phyloP scores from a whole-genome alignment of 805 yeast species.

The Kodamaea sagamina region DNA sequence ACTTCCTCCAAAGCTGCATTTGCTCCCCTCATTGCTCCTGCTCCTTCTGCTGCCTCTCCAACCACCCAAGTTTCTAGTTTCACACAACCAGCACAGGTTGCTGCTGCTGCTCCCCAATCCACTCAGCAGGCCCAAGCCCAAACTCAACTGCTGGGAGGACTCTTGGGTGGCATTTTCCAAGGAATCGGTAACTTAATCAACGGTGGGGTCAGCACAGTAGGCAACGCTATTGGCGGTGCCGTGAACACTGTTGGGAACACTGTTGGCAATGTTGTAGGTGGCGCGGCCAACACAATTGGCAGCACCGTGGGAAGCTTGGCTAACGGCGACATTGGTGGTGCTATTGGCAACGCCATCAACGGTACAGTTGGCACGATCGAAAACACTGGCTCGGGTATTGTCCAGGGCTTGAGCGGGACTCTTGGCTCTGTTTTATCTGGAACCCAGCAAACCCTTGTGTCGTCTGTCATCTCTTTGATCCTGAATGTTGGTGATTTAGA shows the following conservation, averaged over 20 bases:
- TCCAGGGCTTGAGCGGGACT: conserved; percentile 1
- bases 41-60: neutral
- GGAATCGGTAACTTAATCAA: conserved; percentile 3
- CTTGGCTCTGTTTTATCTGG: conserved; percentile 5
- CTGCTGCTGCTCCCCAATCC: conserved; percentile 1
- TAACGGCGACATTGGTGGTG: conserved; percentile 7
- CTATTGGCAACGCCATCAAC: conserved; percentile 7
- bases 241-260: neutral
- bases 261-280: conserved; percentile 3
- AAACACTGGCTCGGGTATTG: conserved; percentile 6
- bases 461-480: conserved; percentile 20
- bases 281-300: conserved; percentile 6
- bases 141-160: conserved; percentile 6
- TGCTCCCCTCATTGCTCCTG: neutral
- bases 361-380: conserved; percentile 9
- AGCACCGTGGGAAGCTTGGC: conserved; percentile 6
- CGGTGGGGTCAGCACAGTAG: conserved; percentile 4
- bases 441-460: conserved; percentile 10
- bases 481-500: conserved; percentile 21
- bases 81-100: neutral
- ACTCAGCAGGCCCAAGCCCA: conserved; percentile 1
- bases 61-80: neutral
- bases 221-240: neutral
- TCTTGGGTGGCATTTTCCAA: neutral
- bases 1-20: neutral